phyloP scores from a whole-genome alignment of 2,329 filamentous ascomycete species.

The Colletotrichum tropicale region DNA sequence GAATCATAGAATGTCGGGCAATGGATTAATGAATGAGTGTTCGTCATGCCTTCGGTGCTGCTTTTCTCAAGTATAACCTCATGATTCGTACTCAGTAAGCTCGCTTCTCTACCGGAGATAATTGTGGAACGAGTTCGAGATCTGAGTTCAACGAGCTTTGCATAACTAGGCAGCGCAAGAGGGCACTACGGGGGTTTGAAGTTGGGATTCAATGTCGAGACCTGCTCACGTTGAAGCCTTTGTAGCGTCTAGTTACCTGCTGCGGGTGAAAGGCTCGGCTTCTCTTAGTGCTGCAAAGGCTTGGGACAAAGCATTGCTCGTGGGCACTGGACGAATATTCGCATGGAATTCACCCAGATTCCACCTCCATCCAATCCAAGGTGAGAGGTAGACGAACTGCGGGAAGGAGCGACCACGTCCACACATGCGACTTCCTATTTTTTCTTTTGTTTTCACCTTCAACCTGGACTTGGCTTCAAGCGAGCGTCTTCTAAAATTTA shows the following conservation, averaged over 20 bases:
- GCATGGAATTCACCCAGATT: background rate
- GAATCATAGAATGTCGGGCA: background rate
- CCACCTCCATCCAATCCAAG: background rate
- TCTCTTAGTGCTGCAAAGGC: background rate
- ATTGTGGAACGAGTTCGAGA: too few relatives aligned
- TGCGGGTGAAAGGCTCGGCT: background rate
- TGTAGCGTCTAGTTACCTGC: background rate
- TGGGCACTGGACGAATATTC: background rate
- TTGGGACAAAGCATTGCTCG: background rate
- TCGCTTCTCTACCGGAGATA: too few relatives aligned
- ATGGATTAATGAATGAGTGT: background rate
- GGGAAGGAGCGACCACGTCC: background rate
- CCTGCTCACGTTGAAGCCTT: background rate
- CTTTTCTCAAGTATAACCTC: background rate
- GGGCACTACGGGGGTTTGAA: background rate
- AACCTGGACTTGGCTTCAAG: background rate
- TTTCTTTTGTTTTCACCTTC: background rate
- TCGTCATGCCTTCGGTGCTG: background rate
- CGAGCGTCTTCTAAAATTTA: background rate
- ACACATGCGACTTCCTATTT: background rate
- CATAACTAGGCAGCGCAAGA: too few relatives aligned
- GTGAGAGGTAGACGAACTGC: background rate
- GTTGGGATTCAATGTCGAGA: background rate
- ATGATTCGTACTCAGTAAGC: background rate
- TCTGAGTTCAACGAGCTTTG: too few relatives aligned